Base-by-base conservation (phyloP, 1,284 basidiomycete species). In the Sphagnurus paluster region DNA sequence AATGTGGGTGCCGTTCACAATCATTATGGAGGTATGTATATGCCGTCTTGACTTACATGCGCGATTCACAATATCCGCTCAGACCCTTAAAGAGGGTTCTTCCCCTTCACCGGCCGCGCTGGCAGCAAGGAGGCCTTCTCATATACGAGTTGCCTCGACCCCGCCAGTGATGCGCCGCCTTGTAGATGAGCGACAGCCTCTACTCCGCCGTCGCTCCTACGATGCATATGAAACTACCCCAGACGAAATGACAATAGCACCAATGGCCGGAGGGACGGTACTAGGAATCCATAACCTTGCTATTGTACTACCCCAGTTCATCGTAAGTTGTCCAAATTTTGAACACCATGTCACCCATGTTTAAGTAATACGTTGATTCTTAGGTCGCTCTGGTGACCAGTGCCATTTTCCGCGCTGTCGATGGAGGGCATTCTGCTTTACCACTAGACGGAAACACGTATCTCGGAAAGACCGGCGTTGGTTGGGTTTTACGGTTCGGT, bases 231-330 rank as follows among this genome's bases (percentile, higher is more conserved):
- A 77, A 42, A 62, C 61, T 14, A 51, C 54, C 41, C 60, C 66
- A 32, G 69, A 75, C 32, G 73, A 76, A 45, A 66, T 66, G 4
- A 69, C 77, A 32, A 60, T 67, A 8, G 76, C 75, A 25, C 79
- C 82, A 11, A 72, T 89, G 37, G 88, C 92, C 0, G 94, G 95
- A n/a, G 95, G 95, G 1, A 95, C 93, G 2, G 87, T 98, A 37
- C 77, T 98, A 37, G 95, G 95, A 2, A 95, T 98, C 33, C 95
- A 98, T 65, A 98, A 98, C 60, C 73, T 98, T 5, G 90, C 94
- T 2, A 93, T 96, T 51, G 93, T 96, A 19, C 81, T 92, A 66
- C 93, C 93, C 16, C 93, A 97, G 59, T 90, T 96, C 61, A 77
- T 95, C 48, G 93, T 93, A 61, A 59, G 90, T 77, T 3, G 16